Evolutionary conservation across 2,329 filamentous ascomycete genomes (phyloP), one percentile per base, ranked within the genome.

Genomic region (Aspergillus neoniger): DNA sequence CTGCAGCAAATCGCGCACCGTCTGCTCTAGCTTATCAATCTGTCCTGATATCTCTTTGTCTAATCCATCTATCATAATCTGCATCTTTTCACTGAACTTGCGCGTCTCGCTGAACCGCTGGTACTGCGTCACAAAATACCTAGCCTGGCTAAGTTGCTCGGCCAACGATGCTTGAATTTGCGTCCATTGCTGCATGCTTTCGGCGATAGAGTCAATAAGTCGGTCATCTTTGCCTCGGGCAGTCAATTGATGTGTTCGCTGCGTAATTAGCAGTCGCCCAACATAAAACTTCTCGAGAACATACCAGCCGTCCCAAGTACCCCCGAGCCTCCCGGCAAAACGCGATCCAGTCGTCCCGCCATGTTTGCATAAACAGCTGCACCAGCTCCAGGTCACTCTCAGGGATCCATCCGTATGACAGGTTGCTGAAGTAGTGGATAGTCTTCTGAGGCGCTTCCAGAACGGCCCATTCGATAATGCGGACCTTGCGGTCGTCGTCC

Each of bases 11-110:
- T 64, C 63, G 9, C 63, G 50, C n/a, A 64, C 55, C 1, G 57
- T 63, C 48, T 64, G 63, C 23, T 64, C 63, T 14, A 64, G 50
- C 25, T 64, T 64, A 15, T 64, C 63, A 25, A 64, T 63, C 28
- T 64, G 63, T 2, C 39, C 36, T 0, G 61, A 60, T 15, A 64
- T 55, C 3, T 64, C 63, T 25, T 52, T 44, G 1, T 64, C 63
- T 8, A 60, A 12, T 2, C 54, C 36, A 17, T 58, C 9, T 48
- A 64, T 63, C 17, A 39, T 63, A 12, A 48, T 21, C 21, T 58
- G 39, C 55, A 64, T 63, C 41, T 56, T 30, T n/a, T 64, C 57
- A 48, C 57, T 64, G 10, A 64, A 60, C 21, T 50, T 38, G 6
- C 57, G 63, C 5, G 60, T 64, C 30, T 64, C 63, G 36, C 60